Percentiles rank a stretch among this genome's conserved stretches.
phyloP scores from a whole-genome alignment of 2,329 filamentous ascomycete genomes.

The Colletotrichum coccodes region DNA sequence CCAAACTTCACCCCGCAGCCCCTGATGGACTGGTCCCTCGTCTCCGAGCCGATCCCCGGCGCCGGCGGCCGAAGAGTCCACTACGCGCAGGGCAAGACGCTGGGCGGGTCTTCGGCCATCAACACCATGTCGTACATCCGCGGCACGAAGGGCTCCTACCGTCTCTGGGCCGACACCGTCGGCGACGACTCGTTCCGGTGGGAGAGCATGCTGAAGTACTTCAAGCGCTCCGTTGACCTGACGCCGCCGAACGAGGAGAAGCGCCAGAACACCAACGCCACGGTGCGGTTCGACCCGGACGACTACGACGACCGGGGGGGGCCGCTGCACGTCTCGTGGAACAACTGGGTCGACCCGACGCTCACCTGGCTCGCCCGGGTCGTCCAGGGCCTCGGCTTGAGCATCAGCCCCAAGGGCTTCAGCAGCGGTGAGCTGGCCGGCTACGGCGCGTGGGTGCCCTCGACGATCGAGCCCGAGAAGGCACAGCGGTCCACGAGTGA shows the following conservation, averaged over 20 bases:
- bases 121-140: conserved; percentile 44
- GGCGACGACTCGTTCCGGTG: conserved; percentile 42
- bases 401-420: conserved; percentile 44
- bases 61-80: conserved; percentile 42
- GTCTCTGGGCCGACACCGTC: conserved; percentile 44
- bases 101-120: conserved; percentile 42
- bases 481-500: conserved; percentile 46
- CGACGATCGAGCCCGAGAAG: conserved; percentile 41
- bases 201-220: conserved; percentile 44
- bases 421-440: conserved; percentile 53
- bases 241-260: conserved; percentile 40
- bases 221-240: conserved; percentile 43
- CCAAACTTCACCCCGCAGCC: conserved; percentile 35
- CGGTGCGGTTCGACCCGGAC: conserved; percentile 38
- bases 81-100: conserved; percentile 48
- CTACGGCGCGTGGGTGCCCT: conserved; percentile 36
- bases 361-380: conserved; percentile 39
- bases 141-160: conserved; percentile 36
- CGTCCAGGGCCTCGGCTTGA: conserved; percentile 52
- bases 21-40: conserved; percentile 43
- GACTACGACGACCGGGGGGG: conserved; percentile 39
- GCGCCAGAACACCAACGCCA: conserved; percentile 36
- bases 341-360: conserved; percentile 38
- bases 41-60: conserved; percentile 39
- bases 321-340: conserved; percentile 39